Base-by-base conservation (phyloP, 352 stramenopile species). In the Pythium volutum region DNA sequence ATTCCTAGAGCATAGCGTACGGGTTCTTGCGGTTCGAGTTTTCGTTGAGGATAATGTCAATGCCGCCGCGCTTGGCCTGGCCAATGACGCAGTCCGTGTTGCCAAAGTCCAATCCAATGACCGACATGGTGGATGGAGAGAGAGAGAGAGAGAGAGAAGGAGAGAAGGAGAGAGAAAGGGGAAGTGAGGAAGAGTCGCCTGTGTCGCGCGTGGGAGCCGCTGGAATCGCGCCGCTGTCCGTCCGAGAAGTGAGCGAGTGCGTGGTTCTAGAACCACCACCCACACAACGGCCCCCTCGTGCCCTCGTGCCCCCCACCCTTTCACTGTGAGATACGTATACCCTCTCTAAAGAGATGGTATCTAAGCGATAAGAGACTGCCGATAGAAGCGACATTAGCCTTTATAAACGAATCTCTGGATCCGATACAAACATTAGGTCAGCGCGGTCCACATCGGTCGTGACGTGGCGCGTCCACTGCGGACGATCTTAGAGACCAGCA, bases 21-120 rank as follows among this genome's bases (percentile, higher is more conserved):
- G 97, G 95, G 76, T 99, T 99, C 73, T 98, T 97, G 73, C 97
- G 86, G 77, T 99, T 98, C 50, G 94, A 99, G 76, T 97, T 98
- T 70, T 99, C 97, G 88, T 99, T 99, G 33, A 99, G 82, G 84
- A 99, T 98, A 51, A 99, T 98, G 81, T 99, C 96, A 57, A 99
- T 97, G 69, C 97, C 97, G 70, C 96, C 97, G 66, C 96, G 87
- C 67, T 97, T 97, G 56, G 96, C 96, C 69, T 98, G 92, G 49
- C 91, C 95, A 59, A 99, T 98, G 39, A 98, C 88, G 74, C 91
- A 97, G 73, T 98, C 95, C 59, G 97, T 84, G 74, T 97, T 97
- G 60, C 97, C 97, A 70, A 99, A 98, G 80, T 99, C 97, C 64
- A 99, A 81, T 63, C 97, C 97, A 71, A 98, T 96, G 61, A 98